Evolutionary conservation across 306 rosid genomes (phyloP).

Genomic region (Vigna hirtella): DNA sequence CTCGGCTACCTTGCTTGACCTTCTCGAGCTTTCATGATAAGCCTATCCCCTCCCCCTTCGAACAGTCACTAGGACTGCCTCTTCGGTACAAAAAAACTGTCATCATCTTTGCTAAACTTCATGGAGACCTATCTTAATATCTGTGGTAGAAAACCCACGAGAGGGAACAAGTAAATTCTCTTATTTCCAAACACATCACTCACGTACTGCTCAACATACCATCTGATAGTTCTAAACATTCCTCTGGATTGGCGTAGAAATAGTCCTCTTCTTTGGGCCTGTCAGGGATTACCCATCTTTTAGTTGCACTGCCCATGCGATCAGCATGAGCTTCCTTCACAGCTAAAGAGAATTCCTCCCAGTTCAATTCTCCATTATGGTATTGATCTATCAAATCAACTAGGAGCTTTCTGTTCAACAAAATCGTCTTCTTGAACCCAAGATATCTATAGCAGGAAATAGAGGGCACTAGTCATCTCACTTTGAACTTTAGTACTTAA

Average conservation of each 20-base stretch:
- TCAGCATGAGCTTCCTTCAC: slow-evolving; percentile 81
- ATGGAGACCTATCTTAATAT: slow-evolving; percentile 50
- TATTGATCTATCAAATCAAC: slow-evolving; percentile 86
- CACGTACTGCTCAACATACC: slow-evolving; percentile 65
- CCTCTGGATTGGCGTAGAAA: slow-evolving; percentile 89
- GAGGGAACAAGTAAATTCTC: slow-evolving; percentile 47
- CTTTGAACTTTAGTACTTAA: background rate
- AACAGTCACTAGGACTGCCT: slow-evolving; percentile 52
- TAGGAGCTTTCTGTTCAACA: slow-evolving; percentile 82
- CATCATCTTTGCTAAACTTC: slow-evolving; percentile 45
- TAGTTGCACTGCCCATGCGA: slow-evolving; percentile 81
- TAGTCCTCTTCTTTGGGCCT: slow-evolving; percentile 94
- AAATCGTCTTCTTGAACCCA: slow-evolving; percentile 83
- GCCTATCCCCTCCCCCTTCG: slow-evolving; percentile 37
- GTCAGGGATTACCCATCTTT: slow-evolving; percentile 80
- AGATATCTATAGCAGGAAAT: slow-evolving; percentile 65
- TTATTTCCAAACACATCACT: slow-evolving; percentile 49
- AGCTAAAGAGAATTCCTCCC: slow-evolving; percentile 83
- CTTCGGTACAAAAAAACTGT: slow-evolving; percentile 49
- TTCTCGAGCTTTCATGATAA: slow-evolving; percentile 47
- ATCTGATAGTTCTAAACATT: slow-evolving; percentile 68
- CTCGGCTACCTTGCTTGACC: slow-evolving; percentile 50
- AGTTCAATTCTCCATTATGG: slow-evolving; percentile 54
- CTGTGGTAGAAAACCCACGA: slow-evolving; percentile 51
- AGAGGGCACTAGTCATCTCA: slow-evolving; percentile 33